A percentile compares a stretch with the other conserved stretches of the same genome.
Conservation (phyloP, 2,329 filamentous ascomycete genomes). For the Fusarium sp. region DNA sequence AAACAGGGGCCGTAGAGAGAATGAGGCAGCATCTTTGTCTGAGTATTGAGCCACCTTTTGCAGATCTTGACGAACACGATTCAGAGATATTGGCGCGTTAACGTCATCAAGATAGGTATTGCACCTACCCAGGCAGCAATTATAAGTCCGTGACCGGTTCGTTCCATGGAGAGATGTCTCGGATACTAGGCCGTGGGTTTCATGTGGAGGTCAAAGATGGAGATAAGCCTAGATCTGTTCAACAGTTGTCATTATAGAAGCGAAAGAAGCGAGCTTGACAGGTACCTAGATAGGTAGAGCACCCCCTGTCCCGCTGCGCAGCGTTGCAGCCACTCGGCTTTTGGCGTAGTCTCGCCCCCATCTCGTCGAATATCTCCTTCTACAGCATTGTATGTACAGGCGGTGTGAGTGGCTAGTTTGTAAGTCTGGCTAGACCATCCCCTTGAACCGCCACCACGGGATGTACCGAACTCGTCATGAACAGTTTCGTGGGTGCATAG, state of each 20-base stretch:
- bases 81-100: slow-evolving; percentile 1
- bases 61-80: slow-evolving; percentile 15
- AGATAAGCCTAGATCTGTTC: not conserved
- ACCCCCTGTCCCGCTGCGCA: not conserved
- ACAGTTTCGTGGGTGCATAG: not conserved
- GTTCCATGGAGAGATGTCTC: not conserved
- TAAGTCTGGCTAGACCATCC: slow-evolving; percentile 2
- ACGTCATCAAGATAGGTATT: not conserved
- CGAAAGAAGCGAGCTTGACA: not conserved
- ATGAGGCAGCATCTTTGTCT: slow-evolving; percentile 19
- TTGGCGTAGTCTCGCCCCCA: slow-evolving; percentile 11
- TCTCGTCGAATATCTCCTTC: not conserved
- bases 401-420: not conserved
- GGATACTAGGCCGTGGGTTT: not conserved
- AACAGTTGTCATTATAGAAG: not conserved
- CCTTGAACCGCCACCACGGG: slow-evolving; percentile 2
- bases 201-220: slow-evolving; percentile 4
- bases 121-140: too few species aligned
- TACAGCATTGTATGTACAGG: not conserved
- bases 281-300: not conserved
- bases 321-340: not conserved
- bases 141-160: not conserved
- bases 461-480: not conserved
- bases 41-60: slow-evolving; percentile 30
- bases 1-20: slow-evolving; percentile 12